phyloP scores from a whole-genome alignment of 2,329 filamentous ascomycete genomes.

The Phaeosphaeriaceae sp. region DNA sequence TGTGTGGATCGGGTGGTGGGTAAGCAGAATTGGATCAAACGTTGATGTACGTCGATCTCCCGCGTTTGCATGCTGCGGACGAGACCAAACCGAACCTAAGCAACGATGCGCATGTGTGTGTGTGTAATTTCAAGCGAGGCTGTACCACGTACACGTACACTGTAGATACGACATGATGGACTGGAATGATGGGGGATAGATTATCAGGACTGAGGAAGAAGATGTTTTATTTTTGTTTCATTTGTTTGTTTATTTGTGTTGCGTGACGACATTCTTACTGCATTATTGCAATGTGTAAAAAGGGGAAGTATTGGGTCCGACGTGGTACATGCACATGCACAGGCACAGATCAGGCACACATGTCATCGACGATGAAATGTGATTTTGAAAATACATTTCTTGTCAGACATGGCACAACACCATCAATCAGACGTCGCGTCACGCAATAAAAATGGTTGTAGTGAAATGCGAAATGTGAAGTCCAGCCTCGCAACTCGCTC shows the following conservation, averaged over 20 bases:
- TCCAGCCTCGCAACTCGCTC: not conserved
- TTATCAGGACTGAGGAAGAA: too few species aligned
- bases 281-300: not conserved
- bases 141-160: too few species aligned
- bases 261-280: not conserved
- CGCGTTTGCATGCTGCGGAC: not conserved
- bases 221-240: too few species aligned
- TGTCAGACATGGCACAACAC: not conserved
- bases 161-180: too few species aligned
- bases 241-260: not conserved
- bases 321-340: not conserved
- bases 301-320: not conserved
- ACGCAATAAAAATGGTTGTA: too few species aligned
- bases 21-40: too few species aligned
- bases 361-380: not conserved
- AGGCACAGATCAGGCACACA: too few species aligned
- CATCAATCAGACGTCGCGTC: not conserved
- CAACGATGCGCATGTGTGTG: not conserved
- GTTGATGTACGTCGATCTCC: not conserved
- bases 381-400: too few species aligned
- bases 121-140: too few species aligned
- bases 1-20: too few species aligned
- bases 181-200: too few species aligned
- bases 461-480: too few species aligned
- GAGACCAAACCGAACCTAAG: not conserved